phyloP scores from a whole-genome alignment of 169 alveolate genomes.

The Plasmodium knowlesi region DNA sequence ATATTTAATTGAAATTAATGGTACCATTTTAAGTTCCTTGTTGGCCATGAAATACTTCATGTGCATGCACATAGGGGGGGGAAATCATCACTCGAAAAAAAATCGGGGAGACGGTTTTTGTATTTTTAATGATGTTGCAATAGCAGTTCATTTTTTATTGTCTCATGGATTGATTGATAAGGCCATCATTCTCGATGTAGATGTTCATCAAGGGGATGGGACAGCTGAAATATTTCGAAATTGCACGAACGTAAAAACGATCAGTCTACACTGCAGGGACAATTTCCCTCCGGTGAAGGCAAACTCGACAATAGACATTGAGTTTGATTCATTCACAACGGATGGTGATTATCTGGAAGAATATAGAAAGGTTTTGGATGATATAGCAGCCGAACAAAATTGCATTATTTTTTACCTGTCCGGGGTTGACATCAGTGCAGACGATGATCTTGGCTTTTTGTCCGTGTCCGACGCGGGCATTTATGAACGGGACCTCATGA shows the following conservation, averaged over 20 bases:
- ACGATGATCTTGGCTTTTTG: constrained; percentile 72
- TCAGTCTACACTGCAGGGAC: constrained; percentile 75
- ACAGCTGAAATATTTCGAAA: constrained; percentile 75
- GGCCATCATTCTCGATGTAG: constrained; percentile 73
- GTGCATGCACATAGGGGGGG: constrained; percentile 73
- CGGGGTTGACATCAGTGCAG: constrained; percentile 76
- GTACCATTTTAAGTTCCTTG: constrained; percentile 27
- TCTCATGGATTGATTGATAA: constrained; percentile 33
- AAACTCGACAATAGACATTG: constrained; percentile 44
- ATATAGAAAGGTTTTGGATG: constrained; percentile 16
- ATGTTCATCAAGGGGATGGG: constrained; percentile 80
- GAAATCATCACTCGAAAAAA: constrained; percentile 74
- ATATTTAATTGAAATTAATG: constrained; percentile 50
- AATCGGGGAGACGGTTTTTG: constrained; percentile 73
- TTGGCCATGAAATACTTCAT: constrained; percentile 26
- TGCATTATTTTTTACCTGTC: constrained; percentile 70
- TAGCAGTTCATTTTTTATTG: constrained; percentile 65
- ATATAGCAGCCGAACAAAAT: constrained; percentile 11
- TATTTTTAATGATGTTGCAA: constrained; percentile 73
- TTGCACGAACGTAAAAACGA: constrained; percentile 35
- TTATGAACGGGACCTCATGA: constrained; percentile 41
- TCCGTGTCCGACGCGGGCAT: constrained; percentile 69
- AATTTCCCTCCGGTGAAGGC: constrained; percentile 74
- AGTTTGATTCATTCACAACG: constrained; percentile 4
- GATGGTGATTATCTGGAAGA: constrained; percentile 22